A percentile compares a stretch with the other conserved stretches of the same genome.
Conservation (phyloP, 345 rosid species). For the Pistacia vera region DNA sequence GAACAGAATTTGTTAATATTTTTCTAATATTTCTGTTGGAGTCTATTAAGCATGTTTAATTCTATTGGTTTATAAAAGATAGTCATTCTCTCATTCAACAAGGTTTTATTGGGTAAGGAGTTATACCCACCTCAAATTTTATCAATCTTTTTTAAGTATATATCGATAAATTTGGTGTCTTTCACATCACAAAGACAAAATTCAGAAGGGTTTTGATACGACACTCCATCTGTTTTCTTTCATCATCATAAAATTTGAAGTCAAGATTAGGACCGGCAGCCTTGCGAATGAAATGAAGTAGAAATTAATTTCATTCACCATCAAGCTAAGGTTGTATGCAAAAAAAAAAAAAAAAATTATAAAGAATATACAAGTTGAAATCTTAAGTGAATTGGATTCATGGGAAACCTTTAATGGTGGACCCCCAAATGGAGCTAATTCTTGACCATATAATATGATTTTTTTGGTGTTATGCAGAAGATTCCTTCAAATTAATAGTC, state of each 20-base stretch:
- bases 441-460: constrained; percentile 6
- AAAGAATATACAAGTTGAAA: not conserved
- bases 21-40: too few relatives aligned
- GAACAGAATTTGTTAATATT: too few relatives aligned
- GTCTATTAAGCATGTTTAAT: too few relatives aligned
- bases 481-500: constrained; percentile 17
- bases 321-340: not conserved
- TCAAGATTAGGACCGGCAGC: not conserved
- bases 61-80: too few relatives aligned
- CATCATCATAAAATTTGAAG: not conserved
- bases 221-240: not conserved
- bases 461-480: constrained; percentile 12
- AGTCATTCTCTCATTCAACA: too few relatives aligned
- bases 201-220: not conserved
- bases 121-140: too few relatives aligned
- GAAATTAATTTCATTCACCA: not conserved
- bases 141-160: not conserved
- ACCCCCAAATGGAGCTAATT: constrained; percentile 22
- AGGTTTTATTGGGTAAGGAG: too few relatives aligned
- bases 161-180: not conserved
- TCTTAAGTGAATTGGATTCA: not conserved
- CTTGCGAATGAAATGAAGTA: not conserved
- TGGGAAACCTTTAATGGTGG: constrained; percentile 19
- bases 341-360: not conserved
- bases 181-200: not conserved